Conservation (phyloP, 108 stramenopile genomes). For the Fragilariopsis cylindrus region DNA sequence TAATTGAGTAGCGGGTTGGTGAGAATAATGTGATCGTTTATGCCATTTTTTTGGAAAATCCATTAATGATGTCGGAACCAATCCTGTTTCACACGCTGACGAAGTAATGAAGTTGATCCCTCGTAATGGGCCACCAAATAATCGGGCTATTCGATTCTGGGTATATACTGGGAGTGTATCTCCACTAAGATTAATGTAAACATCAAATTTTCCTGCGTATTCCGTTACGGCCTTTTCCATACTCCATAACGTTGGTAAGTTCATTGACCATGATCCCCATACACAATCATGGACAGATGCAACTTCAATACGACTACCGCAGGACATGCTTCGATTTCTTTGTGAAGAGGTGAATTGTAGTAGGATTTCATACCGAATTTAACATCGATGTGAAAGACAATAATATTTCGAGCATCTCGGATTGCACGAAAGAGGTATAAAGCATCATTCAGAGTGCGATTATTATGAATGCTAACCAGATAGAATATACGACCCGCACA, state of each 20-base stretch:
- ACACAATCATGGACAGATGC: slow-evolving; percentile 42
- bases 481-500: slow-evolving; percentile 68
- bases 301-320: slow-evolving; percentile 44
- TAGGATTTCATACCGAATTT: slow-evolving; percentile 53
- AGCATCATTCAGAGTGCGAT: slow-evolving; percentile 74
- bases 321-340: slow-evolving; percentile 64
- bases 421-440: slow-evolving; percentile 64
- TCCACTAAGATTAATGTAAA: slow-evolving; percentile 81
- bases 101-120: slow-evolving; percentile 84
- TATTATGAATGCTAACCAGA: slow-evolving; percentile 77
- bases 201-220: slow-evolving; percentile 66
- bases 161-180: slow-evolving; percentile 80
- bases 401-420: slow-evolving; percentile 59
- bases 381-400: slow-evolving; percentile 81
- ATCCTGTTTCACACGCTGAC: slow-evolving; percentile 75
- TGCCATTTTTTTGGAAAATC: slow-evolving; percentile 80
- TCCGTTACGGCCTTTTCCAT: slow-evolving; percentile 54
- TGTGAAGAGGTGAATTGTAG: slow-evolving; percentile 39
- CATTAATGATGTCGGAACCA: slow-evolving; percentile 68
- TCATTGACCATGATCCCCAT: slow-evolving; percentile 90
- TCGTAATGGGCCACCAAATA: slow-evolving; percentile 64
- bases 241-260: slow-evolving; percentile 81
- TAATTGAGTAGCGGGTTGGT: slow-evolving; percentile 34
- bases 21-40: slow-evolving; percentile 82
- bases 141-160: slow-evolving; percentile 45